Conservation (phyloP, 208 protist genomes). For the Acanthamoeba castellanii region DNA sequence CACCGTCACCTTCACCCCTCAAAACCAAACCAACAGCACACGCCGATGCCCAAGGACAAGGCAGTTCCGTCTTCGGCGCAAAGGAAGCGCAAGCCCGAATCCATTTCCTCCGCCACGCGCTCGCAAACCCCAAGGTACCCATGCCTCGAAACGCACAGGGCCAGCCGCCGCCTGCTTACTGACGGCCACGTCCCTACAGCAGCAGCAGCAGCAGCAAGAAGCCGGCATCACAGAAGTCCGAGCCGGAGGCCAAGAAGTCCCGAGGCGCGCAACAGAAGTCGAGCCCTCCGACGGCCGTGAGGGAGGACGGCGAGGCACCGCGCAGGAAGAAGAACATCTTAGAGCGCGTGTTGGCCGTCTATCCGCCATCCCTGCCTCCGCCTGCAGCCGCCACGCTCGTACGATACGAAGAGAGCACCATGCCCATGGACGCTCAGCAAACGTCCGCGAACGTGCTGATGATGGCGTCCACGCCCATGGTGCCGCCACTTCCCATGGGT, state of each 20-base stretch:
- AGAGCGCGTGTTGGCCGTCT: not conserved
- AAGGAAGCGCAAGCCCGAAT: constrained; percentile 37
- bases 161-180: not conserved
- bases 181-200: not conserved
- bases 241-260: not conserved
- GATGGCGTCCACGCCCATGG: not conserved
- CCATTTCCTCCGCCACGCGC: not conserved
- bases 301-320: not conserved
- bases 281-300: not conserved
- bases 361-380: not conserved
- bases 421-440: not conserved
- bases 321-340: not conserved
- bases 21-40: not conserved
- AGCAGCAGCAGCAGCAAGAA: not conserved
- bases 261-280: not conserved
- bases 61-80: not conserved
- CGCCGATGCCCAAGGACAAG: constrained; percentile 37
- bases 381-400: not conserved
- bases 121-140: not conserved
- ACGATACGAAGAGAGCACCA: not conserved
- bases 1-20: not conserved
- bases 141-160: not conserved
- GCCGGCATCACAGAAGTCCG: not conserved
- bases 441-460: not conserved
- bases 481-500: not conserved